Percentiles rank a stretch among this genome's conserved stretches.
Evolutionary conservation across 805 yeast genomes (phyloP).

Genomic region (Metschnikowia amazonensis): DNA sequence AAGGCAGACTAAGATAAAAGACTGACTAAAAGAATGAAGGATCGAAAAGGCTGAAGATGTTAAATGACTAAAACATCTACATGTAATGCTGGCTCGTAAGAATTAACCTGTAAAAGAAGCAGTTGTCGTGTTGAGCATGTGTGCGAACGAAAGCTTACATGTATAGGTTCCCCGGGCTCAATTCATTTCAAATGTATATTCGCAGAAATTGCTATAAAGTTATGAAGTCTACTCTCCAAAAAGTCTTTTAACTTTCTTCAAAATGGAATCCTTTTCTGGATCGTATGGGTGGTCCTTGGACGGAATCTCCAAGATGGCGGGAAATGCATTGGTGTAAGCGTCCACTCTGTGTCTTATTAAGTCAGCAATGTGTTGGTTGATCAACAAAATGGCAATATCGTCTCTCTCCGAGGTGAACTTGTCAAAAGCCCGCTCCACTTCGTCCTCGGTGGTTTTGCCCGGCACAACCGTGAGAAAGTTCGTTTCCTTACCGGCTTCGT

Average conservation of each 20-base stretch:
- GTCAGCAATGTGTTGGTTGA: slow-evolving; percentile 94
- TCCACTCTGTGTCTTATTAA: slow-evolving; percentile 80
- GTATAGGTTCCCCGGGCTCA: background rate
- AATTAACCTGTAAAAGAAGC: background rate
- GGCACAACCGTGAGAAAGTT: slow-evolving; percentile 80
- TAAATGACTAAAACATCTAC: too few species aligned
- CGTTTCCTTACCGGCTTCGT: slow-evolving; percentile 58
- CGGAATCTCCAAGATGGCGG: slow-evolving; percentile 94
- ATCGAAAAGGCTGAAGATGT: too few species aligned
- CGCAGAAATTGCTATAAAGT: background rate
- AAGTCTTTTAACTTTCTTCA: slow-evolving; percentile 89
- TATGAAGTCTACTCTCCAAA: slow-evolving; percentile 72
- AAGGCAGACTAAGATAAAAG: too few species aligned
- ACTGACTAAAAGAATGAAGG: too few species aligned
- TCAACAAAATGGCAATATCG: slow-evolving; percentile 88
- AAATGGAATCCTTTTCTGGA: slow-evolving; percentile 95
- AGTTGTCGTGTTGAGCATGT: too few species aligned
- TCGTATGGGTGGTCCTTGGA: slow-evolving; percentile 98
- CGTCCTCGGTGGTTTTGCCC: slow-evolving; percentile 71
- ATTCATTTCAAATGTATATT: background rate
- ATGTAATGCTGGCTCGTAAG: background rate
- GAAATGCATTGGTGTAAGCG: slow-evolving; percentile 83
- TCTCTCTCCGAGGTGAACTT: slow-evolving; percentile 68
- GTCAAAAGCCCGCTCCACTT: slow-evolving; percentile 70
- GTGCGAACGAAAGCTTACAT: too few species aligned